A percentile compares a stretch with the other conserved stretches of the same genome.
These are phyloP conservation scores for Magnusiomyces paraingens DNA, from an alignment of 1,139 yeast species.

Conservation along the genomic window DNA sequence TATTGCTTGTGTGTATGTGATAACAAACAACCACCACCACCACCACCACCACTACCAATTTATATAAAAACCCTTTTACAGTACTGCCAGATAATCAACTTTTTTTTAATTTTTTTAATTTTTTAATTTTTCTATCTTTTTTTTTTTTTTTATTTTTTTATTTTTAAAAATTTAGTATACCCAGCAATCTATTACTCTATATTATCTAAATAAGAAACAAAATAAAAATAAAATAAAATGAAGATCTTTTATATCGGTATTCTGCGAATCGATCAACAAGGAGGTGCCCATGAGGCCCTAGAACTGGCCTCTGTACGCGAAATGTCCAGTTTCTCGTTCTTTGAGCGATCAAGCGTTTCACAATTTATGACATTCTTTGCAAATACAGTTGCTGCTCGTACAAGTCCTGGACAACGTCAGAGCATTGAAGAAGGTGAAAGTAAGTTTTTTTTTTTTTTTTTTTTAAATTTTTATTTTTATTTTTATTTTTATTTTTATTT, in stretches of 20 bases:
- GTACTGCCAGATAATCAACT: too few relatives aligned
- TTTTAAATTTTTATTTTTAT: background rate
- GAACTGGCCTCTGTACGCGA: conserved; percentile 81
- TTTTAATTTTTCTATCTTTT: too few relatives aligned
- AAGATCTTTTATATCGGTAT: conserved; percentile 87
- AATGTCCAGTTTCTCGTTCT: conserved; percentile 77
- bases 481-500: conserved; percentile 5
- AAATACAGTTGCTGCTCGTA: conserved; percentile 84
- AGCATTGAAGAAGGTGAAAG: conserved; percentile 80
- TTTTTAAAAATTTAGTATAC: too few relatives aligned
- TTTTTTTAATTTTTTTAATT: too few relatives aligned
- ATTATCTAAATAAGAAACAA: too few relatives aligned
- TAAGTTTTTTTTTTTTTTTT: conserved; percentile 15
- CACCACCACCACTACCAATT: too few relatives aligned
- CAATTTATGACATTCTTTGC: conserved; percentile 95
- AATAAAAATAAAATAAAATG: conserved; percentile 40
- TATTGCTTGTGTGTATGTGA: too few relatives aligned
- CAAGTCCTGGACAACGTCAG: conserved; percentile 86
- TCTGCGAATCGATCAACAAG: conserved; percentile 55
- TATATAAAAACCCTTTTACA: too few relatives aligned
- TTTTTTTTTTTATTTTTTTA: too few relatives aligned
- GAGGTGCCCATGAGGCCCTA: conserved; percentile 37
- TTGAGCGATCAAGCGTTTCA: conserved; percentile 53
- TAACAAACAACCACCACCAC: too few relatives aligned
- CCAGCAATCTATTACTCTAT: too few relatives aligned